Conservation (phyloP, 495 filamentous ascomycete species). For the Saxispiralis lemnorum region DNA sequence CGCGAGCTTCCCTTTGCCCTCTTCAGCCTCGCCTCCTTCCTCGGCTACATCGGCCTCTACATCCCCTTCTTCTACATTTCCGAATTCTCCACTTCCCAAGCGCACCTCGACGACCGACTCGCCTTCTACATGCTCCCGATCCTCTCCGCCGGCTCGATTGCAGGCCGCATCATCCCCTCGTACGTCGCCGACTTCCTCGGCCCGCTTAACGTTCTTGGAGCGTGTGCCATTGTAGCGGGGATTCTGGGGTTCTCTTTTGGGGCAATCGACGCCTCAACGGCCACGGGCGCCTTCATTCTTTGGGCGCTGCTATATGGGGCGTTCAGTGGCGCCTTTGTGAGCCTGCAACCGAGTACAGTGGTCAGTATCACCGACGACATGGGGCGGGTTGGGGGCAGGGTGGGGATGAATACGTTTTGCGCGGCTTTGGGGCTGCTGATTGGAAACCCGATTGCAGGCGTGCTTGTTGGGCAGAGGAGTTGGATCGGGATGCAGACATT, state of each 20-base stretch:
- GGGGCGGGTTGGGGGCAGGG: not conserved
- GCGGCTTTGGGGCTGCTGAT: slow-evolving; percentile 1
- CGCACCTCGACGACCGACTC: slow-evolving; percentile 12
- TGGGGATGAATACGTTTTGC: slow-evolving; percentile 5
- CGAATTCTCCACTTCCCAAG: slow-evolving; percentile 13
- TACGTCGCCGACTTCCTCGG: slow-evolving; percentile 27
- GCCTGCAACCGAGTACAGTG: slow-evolving; percentile 12
- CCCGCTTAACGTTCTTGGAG: slow-evolving; percentile 21
- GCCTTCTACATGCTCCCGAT: slow-evolving; percentile 32
- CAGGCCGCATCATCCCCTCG: slow-evolving; percentile 30
- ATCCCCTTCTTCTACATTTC: slow-evolving; percentile 30
- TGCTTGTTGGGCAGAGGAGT: not conserved
- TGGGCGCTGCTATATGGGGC: slow-evolving; percentile 28
- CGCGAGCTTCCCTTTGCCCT: slow-evolving; percentile 24
- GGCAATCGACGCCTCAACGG: slow-evolving; percentile 13
- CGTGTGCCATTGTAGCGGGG: slow-evolving; percentile 17
- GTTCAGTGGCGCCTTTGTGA: slow-evolving; percentile 25
- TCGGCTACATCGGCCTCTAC: slow-evolving; percentile 26
- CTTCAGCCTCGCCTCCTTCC: slow-evolving; percentile 19
- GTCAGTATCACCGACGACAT: slow-evolving; percentile 1
- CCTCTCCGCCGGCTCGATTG: slow-evolving; percentile 29
- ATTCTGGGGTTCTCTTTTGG: slow-evolving; percentile 26
- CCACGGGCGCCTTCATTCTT: slow-evolving; percentile 22
- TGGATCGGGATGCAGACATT: slow-evolving; percentile 4
- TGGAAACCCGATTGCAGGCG: slow-evolving; percentile 5